Evolutionary conservation across 257 asterid genomes (phyloP).

Genomic region (Forsythia viridissima): DNA sequence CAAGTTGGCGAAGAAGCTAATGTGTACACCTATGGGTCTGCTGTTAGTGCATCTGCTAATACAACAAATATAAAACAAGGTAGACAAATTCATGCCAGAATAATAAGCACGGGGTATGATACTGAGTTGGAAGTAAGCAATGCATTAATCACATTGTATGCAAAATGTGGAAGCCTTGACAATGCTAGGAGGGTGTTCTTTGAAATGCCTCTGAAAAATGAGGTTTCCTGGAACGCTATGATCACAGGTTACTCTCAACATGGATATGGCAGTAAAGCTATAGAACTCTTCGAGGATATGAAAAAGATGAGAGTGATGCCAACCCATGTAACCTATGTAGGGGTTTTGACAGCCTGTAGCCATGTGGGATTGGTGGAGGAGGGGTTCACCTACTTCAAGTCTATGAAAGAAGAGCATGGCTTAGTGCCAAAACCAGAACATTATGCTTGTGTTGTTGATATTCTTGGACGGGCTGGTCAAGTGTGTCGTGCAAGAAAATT

Average conservation of each 20-base stretch:
- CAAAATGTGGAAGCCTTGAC: conserved; percentile 76
- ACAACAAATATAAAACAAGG: conserved; percentile 65
- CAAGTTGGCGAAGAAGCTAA: conserved; percentile 63
- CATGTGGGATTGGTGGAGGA: conserved; percentile 83
- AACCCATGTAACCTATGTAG: conserved; percentile 69
- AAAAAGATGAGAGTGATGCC: conserved; percentile 49
- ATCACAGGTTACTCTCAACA: conserved; percentile 90
- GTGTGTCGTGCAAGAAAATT: conserved; percentile 62
- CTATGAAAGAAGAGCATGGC: conserved; percentile 61
- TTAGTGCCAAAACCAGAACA: conserved; percentile 73
- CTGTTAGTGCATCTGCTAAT: conserved; percentile 83
- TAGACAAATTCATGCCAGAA: conserved; percentile 65
- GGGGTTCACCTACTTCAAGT: conserved; percentile 66
- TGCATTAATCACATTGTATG: conserved; percentile 71
- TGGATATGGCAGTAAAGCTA: conserved; percentile 69
- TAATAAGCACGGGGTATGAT: conserved; percentile 56
- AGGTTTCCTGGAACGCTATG: conserved; percentile 90
- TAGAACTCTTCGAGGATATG: conserved; percentile 75
- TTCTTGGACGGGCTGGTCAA: conserved; percentile 84
- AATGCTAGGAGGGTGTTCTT: conserved; percentile 60
- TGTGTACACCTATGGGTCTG: conserved; percentile 82
- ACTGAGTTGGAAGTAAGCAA: conserved; percentile 74
- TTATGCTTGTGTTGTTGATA: conserved; percentile 81
- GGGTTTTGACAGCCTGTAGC: conserved; percentile 88
- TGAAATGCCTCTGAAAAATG: conserved; percentile 65